Evolutionary conservation across 2,329 filamentous ascomycete species (phyloP), one percentile per base, ranked within the genome.

Genomic region (Trichoderma semiorbis): DNA sequence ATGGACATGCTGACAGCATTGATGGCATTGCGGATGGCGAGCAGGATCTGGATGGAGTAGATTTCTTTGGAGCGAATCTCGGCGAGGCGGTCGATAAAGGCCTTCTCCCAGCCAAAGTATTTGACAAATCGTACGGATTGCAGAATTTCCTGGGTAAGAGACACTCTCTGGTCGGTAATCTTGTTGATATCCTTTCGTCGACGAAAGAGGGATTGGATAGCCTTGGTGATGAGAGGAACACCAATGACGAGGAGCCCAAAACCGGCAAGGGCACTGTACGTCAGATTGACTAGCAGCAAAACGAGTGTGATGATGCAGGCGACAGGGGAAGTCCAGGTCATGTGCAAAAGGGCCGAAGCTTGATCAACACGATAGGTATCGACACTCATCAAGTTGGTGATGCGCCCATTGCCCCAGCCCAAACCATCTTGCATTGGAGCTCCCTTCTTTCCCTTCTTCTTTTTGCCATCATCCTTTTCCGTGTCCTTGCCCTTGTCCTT

Each of bases 91-190:
- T 90, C 86, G 14, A 98, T 84, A 78, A 98, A 98, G 39, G 93
- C 92, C 72, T 88, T 91, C 79, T 98, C 95, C 95, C 95, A 98
- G 8, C 94, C 95, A 79, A 98, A 98, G 80, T 90, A 98, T 80
- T 98, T 98, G 82, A 98, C 95, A 78, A 98, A 98, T 30, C 95
- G 89, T 28, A 98, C 95, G 0, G 94, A 93, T 75, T 94, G 92
- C 16, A 98, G 78, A 66, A 98, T 97, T 79, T 98, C 95, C 79
- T 98, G 95, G 0, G 94, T 98, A 39, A 98, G 84, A 67, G 92
- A 92, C 8, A 98, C 95, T 74, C 95, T 90, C 82, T 97, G 93
- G 79, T 98, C 95, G 2, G 95, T 98, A 73, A 98, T 89, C 78
- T 94, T 95, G 86, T 98, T 98, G 84, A 98, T 98, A 34, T 81